Evolutionary conservation across 192 early-diverging fungal genomes (phyloP).

Genomic region (Dimargaris xerosporica): DNA sequence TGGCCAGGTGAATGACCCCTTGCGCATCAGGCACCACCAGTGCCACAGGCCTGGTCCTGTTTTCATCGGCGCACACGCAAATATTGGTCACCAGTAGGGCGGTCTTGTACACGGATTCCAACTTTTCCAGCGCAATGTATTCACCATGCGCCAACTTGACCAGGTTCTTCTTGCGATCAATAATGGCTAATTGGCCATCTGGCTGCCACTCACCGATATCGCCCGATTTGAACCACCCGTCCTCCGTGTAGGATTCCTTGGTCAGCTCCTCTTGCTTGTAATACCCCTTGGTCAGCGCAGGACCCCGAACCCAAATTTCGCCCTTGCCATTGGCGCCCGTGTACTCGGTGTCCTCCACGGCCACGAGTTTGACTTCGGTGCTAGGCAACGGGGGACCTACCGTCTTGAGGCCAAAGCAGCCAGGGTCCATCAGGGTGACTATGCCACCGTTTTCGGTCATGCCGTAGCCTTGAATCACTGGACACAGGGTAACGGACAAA

Average conservation of each 20-base stretch:
- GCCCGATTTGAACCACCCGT: slow-evolving; percentile 81
- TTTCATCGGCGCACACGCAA: slow-evolving; percentile 58
- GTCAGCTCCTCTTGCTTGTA: slow-evolving; percentile 56
- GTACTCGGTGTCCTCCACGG: slow-evolving; percentile 49
- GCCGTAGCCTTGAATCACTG: slow-evolving; percentile 80
- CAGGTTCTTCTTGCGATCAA: slow-evolving; percentile 90
- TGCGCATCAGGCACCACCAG: slow-evolving; percentile 49
- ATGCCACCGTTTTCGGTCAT: slow-evolving; percentile 70
- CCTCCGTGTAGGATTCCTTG: slow-evolving; percentile 44
- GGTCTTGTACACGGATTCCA: slow-evolving; percentile 80
- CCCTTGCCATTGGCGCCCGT: slow-evolving; percentile 52
- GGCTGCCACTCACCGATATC: slow-evolving; percentile 76
- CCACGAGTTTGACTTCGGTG: slow-evolving; percentile 67
- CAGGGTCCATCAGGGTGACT: slow-evolving; percentile 47
- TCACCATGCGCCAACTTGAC: slow-evolving; percentile 85
- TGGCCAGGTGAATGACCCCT: slow-evolving; percentile 8
- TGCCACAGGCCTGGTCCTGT: slow-evolving; percentile 55
- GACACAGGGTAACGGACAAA: slow-evolving; percentile 55
- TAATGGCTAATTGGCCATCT: slow-evolving; percentile 63
- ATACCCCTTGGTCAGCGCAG: slow-evolving; percentile 63
- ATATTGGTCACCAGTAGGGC: slow-evolving; percentile 58
- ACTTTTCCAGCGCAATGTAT: slow-evolving; percentile 87
- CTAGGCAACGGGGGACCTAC: slow-evolving; percentile 64
- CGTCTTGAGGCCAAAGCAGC: slow-evolving; percentile 36
- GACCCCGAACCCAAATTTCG: slow-evolving; percentile 75